Evolutionary conservation across 352 stramenopile genomes (phyloP).

Genomic region (Elongisporangium undulatum): DNA sequence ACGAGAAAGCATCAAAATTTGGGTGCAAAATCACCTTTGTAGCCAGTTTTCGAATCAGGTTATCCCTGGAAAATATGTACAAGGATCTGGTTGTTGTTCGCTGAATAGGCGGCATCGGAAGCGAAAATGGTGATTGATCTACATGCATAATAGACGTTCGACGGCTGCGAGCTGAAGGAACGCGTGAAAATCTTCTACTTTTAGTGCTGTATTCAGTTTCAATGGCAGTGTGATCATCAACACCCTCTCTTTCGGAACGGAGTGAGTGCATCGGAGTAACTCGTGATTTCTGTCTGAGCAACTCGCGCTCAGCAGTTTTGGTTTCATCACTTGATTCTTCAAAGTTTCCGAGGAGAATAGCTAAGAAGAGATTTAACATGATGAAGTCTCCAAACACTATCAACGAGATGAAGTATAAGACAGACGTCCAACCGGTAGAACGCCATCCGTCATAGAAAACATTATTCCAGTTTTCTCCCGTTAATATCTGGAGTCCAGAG

Average conservation of each 20-base stretch:
- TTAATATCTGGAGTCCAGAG: slow-evolving; percentile 74
- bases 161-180: background rate
- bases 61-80: slow-evolving; percentile 33
- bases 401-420: slow-evolving; percentile 81
- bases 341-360: slow-evolving; percentile 90
- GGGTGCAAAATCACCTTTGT: slow-evolving; percentile 50
- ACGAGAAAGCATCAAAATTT: slow-evolving; percentile 71
- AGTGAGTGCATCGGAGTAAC: slow-evolving; percentile 17
- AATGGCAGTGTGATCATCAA: background rate
- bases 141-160: background rate
- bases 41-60: slow-evolving; percentile 42
- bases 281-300: slow-evolving; percentile 25
- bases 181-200: slow-evolving; percentile 13
- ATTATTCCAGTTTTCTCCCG: slow-evolving; percentile 91
- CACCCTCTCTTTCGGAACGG: slow-evolving; percentile 4
- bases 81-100: slow-evolving; percentile 18
- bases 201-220: slow-evolving; percentile 6
- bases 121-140: slow-evolving; percentile 8
- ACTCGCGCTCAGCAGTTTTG: slow-evolving; percentile 28
- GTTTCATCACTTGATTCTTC: slow-evolving; percentile 62
- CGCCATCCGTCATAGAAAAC: slow-evolving; percentile 89
- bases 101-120: background rate
- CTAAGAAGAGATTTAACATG: slow-evolving; percentile 91
- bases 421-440: slow-evolving; percentile 44
- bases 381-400: slow-evolving; percentile 89